Evolutionary conservation across 1,139 yeast species (phyloP), one percentile per base, ranked within the genome.

Genomic region (Suhomyces coccinellae): DNA sequence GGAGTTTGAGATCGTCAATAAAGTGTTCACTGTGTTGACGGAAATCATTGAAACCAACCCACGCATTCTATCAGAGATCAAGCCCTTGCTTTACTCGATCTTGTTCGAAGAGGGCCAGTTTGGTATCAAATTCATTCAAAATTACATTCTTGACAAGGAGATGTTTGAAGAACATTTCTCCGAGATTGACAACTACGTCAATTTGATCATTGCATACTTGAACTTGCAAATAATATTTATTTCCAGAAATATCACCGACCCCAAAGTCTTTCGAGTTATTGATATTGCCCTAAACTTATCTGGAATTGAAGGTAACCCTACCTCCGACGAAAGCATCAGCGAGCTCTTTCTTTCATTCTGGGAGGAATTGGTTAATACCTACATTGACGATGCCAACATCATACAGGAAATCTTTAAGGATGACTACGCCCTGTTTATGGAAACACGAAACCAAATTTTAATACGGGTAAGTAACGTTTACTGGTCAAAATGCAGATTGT

Each of bases 291-390:
- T 85, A 22, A 71, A 71, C 33, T 63, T 90, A 41, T 80, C 95
- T 0, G 73, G 76, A 43, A 75, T 78, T 40, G 83, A 85, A 0
- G 83, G 85, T 1, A 55, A 66, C 5, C 87, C 96, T 0, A 73
- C 85, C 1, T 65, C 72, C 0, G 91, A 88, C 24, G 97, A 91
- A 59, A 66, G 66, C 13, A 67, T 87, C 11, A 85, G 95, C 13
- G 80, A 76, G 36, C 84, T 82, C 45, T 71, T 89, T 53, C 70
- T 87, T 5, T 83, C 83, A 43, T 88, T 90, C 58, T 93, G 98
- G 98, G 79, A 80, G 44, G 85, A 83, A 46, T 71, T 86, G 43
- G 81, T 85, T 9, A 95, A 87, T 50, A 74, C 79, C 1, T 79
- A 77, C 47, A 66, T 76, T 15, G 85, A 79, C 52, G 85, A 80